Evolutionary conservation across 352 stramenopile genomes (phyloP).

Genomic region (Phytophthora capsici): DNA sequence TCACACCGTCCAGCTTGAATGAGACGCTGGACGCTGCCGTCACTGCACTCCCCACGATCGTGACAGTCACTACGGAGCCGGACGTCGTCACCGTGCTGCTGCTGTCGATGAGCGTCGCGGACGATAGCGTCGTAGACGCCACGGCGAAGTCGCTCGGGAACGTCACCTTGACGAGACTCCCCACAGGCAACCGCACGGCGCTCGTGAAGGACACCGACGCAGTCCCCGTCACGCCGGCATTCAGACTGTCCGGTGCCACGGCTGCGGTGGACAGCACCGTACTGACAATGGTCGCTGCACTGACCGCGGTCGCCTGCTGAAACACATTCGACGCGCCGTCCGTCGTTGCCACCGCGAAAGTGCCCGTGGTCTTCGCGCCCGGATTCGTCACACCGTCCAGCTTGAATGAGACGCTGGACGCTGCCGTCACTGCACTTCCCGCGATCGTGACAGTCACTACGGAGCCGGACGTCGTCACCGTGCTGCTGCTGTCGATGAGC

Average conservation of each 20-base stretch:
- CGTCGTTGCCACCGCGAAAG: too few species aligned
- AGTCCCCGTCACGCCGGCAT: conserved; percentile 34
- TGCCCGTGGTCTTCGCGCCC: too few species aligned
- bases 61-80: conserved; percentile 34
- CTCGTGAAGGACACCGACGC: conserved; percentile 48
- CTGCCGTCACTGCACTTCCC: too few species aligned
- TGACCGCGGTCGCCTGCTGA: too few species aligned
- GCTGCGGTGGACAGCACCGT: conserved; percentile 16
- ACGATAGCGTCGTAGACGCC: conserved; percentile 25
- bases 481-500: conserved; percentile 38
- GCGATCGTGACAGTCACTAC: too few species aligned
- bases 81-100: conserved; percentile 32
- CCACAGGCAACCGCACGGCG: conserved; percentile 39
- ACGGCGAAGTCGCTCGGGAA: conserved; percentile 48
- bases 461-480: conserved; percentile 19
- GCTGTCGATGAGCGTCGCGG: conserved; percentile 31
- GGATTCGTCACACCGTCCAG: too few species aligned
- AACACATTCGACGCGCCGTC: too few species aligned
- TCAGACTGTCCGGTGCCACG: conserved; percentile 35
- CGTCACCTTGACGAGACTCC: conserved; percentile 40
- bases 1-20: conserved; percentile 55
- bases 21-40: conserved; percentile 32
- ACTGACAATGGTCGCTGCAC: too few species aligned
- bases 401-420: too few species aligned
- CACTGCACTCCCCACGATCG: conserved; percentile 36